Evolutionary conservation across 495 filamentous ascomycete genomes (phyloP), one percentile per base, ranked within the genome.

Genomic region (Pseudoneurospora amorphoporcata): DNA sequence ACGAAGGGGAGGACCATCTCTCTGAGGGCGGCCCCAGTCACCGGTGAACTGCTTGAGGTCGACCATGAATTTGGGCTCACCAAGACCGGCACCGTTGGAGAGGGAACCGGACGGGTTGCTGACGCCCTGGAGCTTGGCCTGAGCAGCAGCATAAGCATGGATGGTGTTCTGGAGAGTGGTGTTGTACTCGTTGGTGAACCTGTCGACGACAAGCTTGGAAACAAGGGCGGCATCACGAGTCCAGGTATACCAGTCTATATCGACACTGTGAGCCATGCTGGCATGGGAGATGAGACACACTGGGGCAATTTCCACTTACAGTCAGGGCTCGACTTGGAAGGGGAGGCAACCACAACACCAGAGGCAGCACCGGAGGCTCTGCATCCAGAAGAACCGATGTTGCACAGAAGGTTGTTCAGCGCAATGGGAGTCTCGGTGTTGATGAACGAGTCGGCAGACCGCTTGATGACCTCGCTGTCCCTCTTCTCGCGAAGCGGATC

Each of bases 21-120:
- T 84, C 79, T 93, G 91, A 7, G 91, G 91, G 2, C 91, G 88
- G 45, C 90, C 90, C 91, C 91, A 93, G 6, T 77, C 76, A 35
- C 86, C 90, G 14, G 85, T 90, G 78, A 86, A 92, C 29, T 87
- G 79, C n/a, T 81, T 86, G 68, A 85, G 81, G 69, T 92, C 85
- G 68, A 89, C 84, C 61, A 87, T 79, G 78, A 86, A 93, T 76
- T 90, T 90, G 71, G 87, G 80, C 77, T 90, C 88, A n/a, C 83
- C 88, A 53, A 90, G 79, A 5, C 87, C 88, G n/a, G 78, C 79
- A 41, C 84, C 83, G 16, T 85, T 77, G 3, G 80, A 81, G 8
- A 90, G 77, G 45, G 75, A 73, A 1, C 90, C 90, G 1, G 87
- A 88, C 7, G 89, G 89, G 77, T 90, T 90, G 5, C 84, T 84